Percentiles rank a stretch among this genome's conserved stretches.
Evolutionary conservation across 495 filamentous ascomycete genomes (phyloP).

Genomic region (Penicillium canariense): DNA sequence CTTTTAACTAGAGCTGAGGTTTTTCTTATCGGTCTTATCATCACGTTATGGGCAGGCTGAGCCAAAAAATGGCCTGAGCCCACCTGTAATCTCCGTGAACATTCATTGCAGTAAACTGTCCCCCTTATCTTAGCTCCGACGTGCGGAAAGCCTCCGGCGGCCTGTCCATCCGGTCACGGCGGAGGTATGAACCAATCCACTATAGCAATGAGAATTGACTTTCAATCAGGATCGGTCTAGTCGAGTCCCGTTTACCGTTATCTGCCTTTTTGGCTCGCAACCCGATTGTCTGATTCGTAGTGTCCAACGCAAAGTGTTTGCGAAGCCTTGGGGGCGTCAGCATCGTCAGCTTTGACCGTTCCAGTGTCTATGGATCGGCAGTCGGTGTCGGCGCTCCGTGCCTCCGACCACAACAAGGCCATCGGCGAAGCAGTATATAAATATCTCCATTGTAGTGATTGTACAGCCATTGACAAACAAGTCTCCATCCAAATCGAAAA

Average conservation of each 20-base stretch:
- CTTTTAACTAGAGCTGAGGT: no score
- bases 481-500: background rate
- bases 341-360: background rate
- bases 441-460: background rate
- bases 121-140: background rate
- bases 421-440: background rate
- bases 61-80: no score
- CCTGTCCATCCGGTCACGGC: background rate
- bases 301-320: background rate
- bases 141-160: background rate
- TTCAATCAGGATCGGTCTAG: background rate
- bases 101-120: no score
- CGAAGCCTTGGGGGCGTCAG: background rate
- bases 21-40: no score
- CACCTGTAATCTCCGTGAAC: no score
- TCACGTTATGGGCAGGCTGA: no score
- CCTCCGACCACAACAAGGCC: background rate
- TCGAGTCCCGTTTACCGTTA: background rate
- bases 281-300: background rate
- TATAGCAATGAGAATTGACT: no score
- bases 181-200: no score
- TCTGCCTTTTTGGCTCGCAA: background rate
- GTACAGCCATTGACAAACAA: background rate
- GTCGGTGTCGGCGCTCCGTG: background rate
- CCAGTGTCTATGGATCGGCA: background rate